Evolutionary conservation across 2,329 filamentous ascomycete species (phyloP), one percentile per base, ranked within the genome.

Genomic region (Alternaria sp.): DNA sequence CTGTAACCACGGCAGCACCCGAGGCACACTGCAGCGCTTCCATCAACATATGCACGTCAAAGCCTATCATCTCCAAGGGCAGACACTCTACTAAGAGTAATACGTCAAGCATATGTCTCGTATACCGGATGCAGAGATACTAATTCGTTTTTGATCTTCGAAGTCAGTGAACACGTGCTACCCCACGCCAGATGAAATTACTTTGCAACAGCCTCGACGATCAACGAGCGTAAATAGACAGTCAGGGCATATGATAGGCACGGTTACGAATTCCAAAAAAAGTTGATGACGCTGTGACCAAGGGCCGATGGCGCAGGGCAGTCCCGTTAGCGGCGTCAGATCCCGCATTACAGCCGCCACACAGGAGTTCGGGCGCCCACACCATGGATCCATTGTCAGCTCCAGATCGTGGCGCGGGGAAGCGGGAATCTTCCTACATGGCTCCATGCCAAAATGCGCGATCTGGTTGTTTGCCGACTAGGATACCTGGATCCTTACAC

Each of bases 351-450:
- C 25, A 50, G 45, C 52, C 38, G 28, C 41, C 46, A 34, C 54
- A 28, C 53, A 44, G 32, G 40, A 56, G 48, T 41, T 46, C 40
- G 30, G 25, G 38, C 53, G 27, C 34, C 45, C 20, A 43, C 5
- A 25, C 12, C 38, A 34, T 32, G 46, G 40, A 30, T 49, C 46
- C 22, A 27, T 44, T 50, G 22, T 16, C 14, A 38, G 32, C 14
- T 14, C 32, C 34, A 51, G 53, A 50, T 57, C 57, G 40, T 25
- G 20, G 20, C 28, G 28, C 49, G 59, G 59, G 59, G 59, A 53
- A 49, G 32, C 40, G 59, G 59, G 25, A 28, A 6, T 8, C 20
- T 57, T 52, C 54, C 38, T 43, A 25, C 34, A 45, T 40, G 38
- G 40, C 28, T 30, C 10, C 28, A 30, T 30, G 28, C 9, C 28